Evolutionary conservation across 176 grass and related monocot species (phyloP).

Genomic region (Rhynchospora pubera): DNA sequence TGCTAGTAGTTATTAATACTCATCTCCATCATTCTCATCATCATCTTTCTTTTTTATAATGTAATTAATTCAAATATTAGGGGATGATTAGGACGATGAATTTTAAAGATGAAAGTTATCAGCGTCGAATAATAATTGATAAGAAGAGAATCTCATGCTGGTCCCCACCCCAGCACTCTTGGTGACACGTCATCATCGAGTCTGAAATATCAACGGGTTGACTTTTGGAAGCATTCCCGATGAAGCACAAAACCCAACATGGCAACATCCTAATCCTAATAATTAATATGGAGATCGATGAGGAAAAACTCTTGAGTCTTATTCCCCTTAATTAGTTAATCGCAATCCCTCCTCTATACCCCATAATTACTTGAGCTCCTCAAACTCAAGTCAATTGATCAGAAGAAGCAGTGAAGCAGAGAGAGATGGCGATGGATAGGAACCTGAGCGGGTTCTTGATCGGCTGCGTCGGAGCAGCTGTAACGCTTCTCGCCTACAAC

Average conservation of each 20-base stretch:
- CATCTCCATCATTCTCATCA: too few species aligned
- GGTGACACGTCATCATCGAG: not conserved
- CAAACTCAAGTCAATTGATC: not conserved
- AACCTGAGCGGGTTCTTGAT: conserved; percentile 81
- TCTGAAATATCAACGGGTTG: conserved; percentile 27
- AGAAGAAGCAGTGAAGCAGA: not conserved
- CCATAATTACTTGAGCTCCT: too few species aligned
- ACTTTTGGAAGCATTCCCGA: conserved; percentile 18
- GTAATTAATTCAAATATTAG: too few species aligned
- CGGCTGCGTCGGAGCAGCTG: conserved; percentile 59
- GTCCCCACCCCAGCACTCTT: too few species aligned
- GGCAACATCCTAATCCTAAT: conserved; percentile 13
- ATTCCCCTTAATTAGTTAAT: too few species aligned
- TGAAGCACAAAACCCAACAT: not conserved
- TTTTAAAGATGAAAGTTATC: too few species aligned
- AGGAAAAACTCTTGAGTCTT: not conserved
- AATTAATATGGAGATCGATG: not conserved
- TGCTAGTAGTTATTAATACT: too few species aligned
- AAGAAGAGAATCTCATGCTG: too few species aligned
- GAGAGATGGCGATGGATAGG: conserved; percentile 38
- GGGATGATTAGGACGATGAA: too few species aligned
- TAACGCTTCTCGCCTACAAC: conserved; percentile 79
- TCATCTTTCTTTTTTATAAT: too few species aligned
- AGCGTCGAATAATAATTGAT: too few species aligned
- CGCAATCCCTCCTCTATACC: not conserved